Conservation (phyloP, 495 filamentous ascomycete species). For the Glarea lozoyensis region DNA sequence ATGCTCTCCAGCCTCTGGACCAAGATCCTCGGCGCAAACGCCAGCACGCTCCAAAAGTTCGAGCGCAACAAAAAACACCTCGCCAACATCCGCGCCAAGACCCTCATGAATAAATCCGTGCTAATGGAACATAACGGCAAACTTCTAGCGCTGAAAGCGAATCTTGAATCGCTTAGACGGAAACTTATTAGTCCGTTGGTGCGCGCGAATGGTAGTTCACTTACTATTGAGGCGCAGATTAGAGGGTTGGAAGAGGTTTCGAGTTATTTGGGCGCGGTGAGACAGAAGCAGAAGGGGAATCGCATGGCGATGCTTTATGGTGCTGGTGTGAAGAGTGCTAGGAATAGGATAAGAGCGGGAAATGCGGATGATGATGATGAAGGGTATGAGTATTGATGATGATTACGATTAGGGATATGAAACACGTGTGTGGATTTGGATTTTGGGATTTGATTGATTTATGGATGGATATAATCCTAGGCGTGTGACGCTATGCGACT, state of each 20-base stretch:
- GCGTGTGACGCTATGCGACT: too few species aligned
- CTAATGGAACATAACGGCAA: conserved; percentile 76
- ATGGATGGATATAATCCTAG: too few species aligned
- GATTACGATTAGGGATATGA: too few species aligned
- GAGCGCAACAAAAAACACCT: conserved; percentile 76
- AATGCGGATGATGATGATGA: conserved; percentile 9
- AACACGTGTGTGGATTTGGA: too few species aligned
- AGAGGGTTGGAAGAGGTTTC: conserved; percentile 70
- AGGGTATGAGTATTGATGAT: too few species aligned
- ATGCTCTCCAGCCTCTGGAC: conserved; percentile 81
- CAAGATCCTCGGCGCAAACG: conserved; percentile 65
- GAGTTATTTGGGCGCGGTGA: conserved; percentile 58
- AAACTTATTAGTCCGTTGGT: conserved; percentile 79
- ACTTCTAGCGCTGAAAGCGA: conserved; percentile 68
- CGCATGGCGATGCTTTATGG: conserved; percentile 75
- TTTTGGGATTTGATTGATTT: too few species aligned
- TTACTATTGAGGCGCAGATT: conserved; percentile 78
- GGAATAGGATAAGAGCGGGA: conserved; percentile 10
- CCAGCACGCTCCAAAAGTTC: conserved; percentile 67
- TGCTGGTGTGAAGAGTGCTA: conserved; percentile 28
- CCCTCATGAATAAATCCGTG: conserved; percentile 75
- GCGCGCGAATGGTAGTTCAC: conserved; percentile 51
- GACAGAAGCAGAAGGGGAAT: conserved; percentile 72
- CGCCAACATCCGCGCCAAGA: conserved; percentile 66
- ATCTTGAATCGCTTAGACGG: conserved; percentile 64